Conservation (phyloP, 495 filamentous ascomycete species). For the Aspergillus taichungensis region DNA sequence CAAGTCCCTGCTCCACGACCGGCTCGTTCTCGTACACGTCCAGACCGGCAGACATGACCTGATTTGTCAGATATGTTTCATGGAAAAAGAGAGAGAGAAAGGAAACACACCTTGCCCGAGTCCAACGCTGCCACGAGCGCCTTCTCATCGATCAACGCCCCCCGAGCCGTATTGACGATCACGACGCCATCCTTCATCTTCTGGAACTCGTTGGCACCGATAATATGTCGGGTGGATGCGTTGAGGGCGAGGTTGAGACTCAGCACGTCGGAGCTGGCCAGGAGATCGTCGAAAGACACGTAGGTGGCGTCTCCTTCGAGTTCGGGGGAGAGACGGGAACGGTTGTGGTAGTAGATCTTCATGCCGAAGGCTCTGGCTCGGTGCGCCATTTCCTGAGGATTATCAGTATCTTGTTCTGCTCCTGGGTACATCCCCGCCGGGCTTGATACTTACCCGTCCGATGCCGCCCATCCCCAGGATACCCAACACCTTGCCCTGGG, state of each 20-base stretch:
- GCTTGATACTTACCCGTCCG: slow-evolving; percentile 35
- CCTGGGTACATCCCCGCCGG: too few species aligned
- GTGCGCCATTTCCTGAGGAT: slow-evolving; percentile 52
- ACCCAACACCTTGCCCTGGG: slow-evolving; percentile 62
- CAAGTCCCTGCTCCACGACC: slow-evolving; percentile 57
- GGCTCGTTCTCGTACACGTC: slow-evolving; percentile 82
- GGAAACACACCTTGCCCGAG: slow-evolving; percentile 50
- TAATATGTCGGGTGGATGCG: slow-evolving; percentile 57
- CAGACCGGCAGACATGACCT: slow-evolving; percentile 51
- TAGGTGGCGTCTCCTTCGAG: slow-evolving; percentile 52
- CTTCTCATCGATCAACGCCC: slow-evolving; percentile 69
- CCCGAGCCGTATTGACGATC: slow-evolving; percentile 76
- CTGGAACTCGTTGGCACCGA: slow-evolving; percentile 53
- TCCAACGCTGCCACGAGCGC: slow-evolving; percentile 64
- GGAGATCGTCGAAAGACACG: slow-evolving; percentile 59
- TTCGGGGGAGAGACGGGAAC: slow-evolving; percentile 44
- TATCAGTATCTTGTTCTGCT: slow-evolving; percentile 3
- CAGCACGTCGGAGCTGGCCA: slow-evolving; percentile 61
- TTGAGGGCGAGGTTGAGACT: slow-evolving; percentile 70
- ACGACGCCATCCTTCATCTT: slow-evolving; percentile 73
- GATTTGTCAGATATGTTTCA: not conserved
- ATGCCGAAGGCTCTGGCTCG: slow-evolving; percentile 63
- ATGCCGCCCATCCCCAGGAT: slow-evolving; percentile 87
- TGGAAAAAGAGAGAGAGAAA: not conserved
- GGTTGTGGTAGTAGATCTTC: slow-evolving; percentile 66